A percentile compares a stretch with the other conserved stretches of the same genome.
Evolutionary conservation across 805 yeast species (phyloP).

Genomic region (Lipomyces oligophaga): DNA sequence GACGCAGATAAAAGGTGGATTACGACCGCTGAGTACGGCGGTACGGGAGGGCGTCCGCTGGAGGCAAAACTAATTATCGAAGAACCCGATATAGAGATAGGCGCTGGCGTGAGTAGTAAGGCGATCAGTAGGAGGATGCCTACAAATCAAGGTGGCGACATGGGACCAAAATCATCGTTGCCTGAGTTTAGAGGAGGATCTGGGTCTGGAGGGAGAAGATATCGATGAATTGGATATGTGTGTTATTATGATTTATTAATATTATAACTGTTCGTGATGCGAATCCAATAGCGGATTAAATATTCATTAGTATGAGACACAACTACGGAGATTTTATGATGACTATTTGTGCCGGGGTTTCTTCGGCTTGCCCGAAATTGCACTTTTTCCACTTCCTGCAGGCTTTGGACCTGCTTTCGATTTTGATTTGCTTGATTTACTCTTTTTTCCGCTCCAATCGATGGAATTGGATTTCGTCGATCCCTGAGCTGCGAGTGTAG

Average conservation of each 20-base stretch:
- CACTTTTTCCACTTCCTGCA: constrained; percentile 14
- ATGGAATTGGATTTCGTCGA: no score
- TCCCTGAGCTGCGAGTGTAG: constrained; percentile 14
- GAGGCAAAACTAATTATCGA: constrained; percentile 79
- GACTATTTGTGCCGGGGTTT: constrained; percentile 11
- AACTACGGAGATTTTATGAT: no score
- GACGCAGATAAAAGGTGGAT: constrained; percentile 94
- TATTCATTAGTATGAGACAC: no score
- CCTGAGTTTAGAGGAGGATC: constrained; percentile 1
- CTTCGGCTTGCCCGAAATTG: constrained; percentile 10
- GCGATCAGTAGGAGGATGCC: constrained; percentile 91
- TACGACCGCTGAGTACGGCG: constrained; percentile 91
- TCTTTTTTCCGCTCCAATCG: background rate
- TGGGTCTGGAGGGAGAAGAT: no score
- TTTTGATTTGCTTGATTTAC: no score
- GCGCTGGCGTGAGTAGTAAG: constrained; percentile 88
- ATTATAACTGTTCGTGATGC: no score
- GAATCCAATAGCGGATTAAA: no score
- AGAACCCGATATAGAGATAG: constrained; percentile 97
- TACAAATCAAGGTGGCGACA: constrained; percentile 61
- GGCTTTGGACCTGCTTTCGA: constrained; percentile 11
- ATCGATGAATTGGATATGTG: no score
- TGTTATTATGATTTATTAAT: no score
- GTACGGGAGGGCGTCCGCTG: constrained; percentile 84
- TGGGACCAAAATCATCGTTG: constrained; percentile 25